A percentile compares a stretch with the other conserved stretches of the same genome.
phyloP scores from a whole-genome alignment of 208 protist species.

The Spongospora subterranea region DNA sequence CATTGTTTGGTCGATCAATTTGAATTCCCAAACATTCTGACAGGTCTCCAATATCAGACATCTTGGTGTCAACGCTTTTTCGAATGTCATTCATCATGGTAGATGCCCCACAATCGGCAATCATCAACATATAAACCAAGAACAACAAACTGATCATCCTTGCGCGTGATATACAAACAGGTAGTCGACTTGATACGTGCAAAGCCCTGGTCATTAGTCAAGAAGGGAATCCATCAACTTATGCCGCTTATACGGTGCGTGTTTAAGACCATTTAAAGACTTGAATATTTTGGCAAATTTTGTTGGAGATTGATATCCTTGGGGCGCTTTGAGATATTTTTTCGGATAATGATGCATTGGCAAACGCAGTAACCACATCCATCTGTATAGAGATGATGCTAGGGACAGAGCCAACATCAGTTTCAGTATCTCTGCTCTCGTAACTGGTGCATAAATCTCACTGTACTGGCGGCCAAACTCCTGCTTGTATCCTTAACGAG shows the following conservation, averaged over 20 bases:
- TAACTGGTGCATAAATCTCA: slow-evolving; percentile 17
- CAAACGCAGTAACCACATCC: slow-evolving; percentile 43
- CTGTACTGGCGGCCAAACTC: not conserved
- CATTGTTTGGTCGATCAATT: not conserved
- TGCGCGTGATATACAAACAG: not conserved
- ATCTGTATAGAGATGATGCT: not conserved
- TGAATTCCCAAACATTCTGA: not conserved
- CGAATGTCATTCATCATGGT: not conserved
- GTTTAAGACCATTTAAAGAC: slow-evolving; percentile 36
- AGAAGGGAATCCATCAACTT: not conserved
- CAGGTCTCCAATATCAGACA: slow-evolving; percentile 15
- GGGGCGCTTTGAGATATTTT: not conserved
- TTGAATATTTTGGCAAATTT: not conserved
- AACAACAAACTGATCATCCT: not conserved
- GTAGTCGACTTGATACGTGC: not conserved
- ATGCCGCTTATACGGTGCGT: not conserved
- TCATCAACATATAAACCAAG: slow-evolving; percentile 47
- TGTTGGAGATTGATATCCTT: not conserved
- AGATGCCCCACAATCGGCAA: not conserved
- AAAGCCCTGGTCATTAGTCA: not conserved
- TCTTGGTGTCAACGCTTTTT: not conserved
- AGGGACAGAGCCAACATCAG: slow-evolving; percentile 14
- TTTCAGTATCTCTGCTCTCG: not conserved
- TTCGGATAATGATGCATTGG: slow-evolving; percentile 16
- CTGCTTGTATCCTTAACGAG: slow-evolving; percentile 20